These are phyloP conservation scores for Fusarium brevicatenulatum DNA, from an alignment of 2,329 filamentous ascomycete species.

Conservation along the genomic window DNA sequence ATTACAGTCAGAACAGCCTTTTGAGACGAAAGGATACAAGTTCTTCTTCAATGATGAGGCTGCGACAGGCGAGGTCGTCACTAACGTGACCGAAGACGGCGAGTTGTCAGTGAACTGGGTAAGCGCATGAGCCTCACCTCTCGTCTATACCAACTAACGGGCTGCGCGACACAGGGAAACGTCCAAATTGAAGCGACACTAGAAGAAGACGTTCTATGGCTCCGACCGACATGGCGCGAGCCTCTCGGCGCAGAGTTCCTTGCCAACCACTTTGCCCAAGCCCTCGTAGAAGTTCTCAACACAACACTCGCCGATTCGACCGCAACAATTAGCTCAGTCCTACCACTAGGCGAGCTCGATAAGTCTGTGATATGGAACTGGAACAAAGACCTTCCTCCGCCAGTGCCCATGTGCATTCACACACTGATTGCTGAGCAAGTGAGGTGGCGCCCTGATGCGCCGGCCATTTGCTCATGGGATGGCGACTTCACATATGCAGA, in stretches of 20 bases:
- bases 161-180: conserved; percentile 29
- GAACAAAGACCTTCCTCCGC: conserved; percentile 38
- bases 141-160: background rate
- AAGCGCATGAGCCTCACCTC: background rate
- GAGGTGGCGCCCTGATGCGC: conserved; percentile 33
- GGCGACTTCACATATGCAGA: conserved; percentile 46
- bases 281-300: conserved; percentile 40
- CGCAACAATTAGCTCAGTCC: conserved; percentile 23
- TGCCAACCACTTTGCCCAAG: conserved; percentile 37
- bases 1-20: conserved; percentile 5
- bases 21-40: conserved; percentile 7
- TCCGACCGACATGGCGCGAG: conserved; percentile 38
- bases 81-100: conserved; percentile 14
- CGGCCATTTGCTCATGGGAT: conserved; percentile 48
- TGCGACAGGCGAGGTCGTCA: conserved; percentile 22
- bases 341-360: conserved; percentile 37
- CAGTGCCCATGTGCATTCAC: conserved; percentile 37
- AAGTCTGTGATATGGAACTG: conserved; percentile 39
- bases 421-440: conserved; percentile 41
- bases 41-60: conserved; percentile 41
- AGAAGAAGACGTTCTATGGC: conserved; percentile 30
- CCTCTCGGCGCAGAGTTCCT: conserved; percentile 39
- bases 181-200: conserved; percentile 37
- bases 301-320: conserved; percentile 29
- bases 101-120: conserved; percentile 36